These are phyloP conservation scores for Limnomonas spitsbergensis DNA, from an alignment of 139 green algal genomes.

Conservation along the genomic window DNA sequence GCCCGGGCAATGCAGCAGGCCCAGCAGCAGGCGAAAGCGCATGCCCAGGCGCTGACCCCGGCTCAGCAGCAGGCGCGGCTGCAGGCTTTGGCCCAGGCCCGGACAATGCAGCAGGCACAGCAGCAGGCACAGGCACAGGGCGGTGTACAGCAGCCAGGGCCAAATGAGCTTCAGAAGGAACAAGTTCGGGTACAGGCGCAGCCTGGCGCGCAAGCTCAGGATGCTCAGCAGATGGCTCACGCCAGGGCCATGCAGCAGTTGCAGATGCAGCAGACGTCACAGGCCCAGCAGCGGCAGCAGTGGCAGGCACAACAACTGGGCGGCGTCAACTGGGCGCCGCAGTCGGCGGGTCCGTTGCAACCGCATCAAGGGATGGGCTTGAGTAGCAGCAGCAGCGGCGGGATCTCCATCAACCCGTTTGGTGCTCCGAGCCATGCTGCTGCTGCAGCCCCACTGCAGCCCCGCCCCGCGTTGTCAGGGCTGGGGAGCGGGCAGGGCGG, in stretches of 20 bases:
- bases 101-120: background rate
- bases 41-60: background rate
- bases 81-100: background rate
- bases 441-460: background rate
- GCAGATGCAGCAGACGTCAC: constrained; percentile 1
- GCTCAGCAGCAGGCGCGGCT: background rate
- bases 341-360: background rate
- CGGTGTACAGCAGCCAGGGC: background rate
- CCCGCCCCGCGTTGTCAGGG: background rate
- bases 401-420: background rate
- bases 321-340: too few relatives aligned
- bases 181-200: background rate
- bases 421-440: background rate
- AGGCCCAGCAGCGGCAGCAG: background rate
- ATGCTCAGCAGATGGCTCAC: background rate
- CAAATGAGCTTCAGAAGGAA: background rate
- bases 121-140: background rate
- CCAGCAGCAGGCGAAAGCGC: background rate
- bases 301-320: background rate
- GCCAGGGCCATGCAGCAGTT: constrained; percentile 1
- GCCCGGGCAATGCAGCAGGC: background rate
- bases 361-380: background rate
- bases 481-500: background rate
- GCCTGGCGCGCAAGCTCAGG: background rate
- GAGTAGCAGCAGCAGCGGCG: background rate